phyloP scores from a whole-genome alignment of 345 rosid species.

The Angophora floribunda region DNA sequence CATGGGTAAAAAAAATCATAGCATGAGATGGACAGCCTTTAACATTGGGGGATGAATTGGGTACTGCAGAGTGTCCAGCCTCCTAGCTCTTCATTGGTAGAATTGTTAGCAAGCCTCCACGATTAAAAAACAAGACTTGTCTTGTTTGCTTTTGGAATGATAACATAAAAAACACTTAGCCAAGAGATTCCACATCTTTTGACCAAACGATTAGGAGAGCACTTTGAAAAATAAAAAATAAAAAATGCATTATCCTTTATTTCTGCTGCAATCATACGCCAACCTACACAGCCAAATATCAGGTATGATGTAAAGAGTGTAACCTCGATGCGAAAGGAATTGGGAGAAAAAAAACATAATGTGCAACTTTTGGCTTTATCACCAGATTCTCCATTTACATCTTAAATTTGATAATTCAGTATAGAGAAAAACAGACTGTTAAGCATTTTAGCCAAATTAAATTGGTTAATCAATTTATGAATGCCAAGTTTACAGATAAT shows the following conservation, averaged over 20 bases:
- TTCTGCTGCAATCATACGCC: not conserved
- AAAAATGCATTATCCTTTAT: not conserved
- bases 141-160: not conserved
- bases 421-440: not conserved
- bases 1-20: not conserved
- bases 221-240: not conserved
- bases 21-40: not conserved
- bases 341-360: not conserved
- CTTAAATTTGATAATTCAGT: not conserved
- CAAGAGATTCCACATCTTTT: not conserved
- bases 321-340: not conserved
- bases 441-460: not conserved
- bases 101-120: not conserved
- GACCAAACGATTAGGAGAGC: not conserved
- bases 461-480: not conserved
- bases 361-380: not conserved
- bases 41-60: not conserved
- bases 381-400: not conserved
- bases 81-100: not conserved
- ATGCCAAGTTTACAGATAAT: not conserved
- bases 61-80: not conserved
- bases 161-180: not conserved
- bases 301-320: not conserved
- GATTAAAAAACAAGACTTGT: not conserved
- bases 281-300: not conserved